A percentile compares a stretch with the other conserved stretches of the same genome.
Conservation (phyloP, 1,284 basidiomycete genomes). For the Gyrodon tennesseensis region DNA sequence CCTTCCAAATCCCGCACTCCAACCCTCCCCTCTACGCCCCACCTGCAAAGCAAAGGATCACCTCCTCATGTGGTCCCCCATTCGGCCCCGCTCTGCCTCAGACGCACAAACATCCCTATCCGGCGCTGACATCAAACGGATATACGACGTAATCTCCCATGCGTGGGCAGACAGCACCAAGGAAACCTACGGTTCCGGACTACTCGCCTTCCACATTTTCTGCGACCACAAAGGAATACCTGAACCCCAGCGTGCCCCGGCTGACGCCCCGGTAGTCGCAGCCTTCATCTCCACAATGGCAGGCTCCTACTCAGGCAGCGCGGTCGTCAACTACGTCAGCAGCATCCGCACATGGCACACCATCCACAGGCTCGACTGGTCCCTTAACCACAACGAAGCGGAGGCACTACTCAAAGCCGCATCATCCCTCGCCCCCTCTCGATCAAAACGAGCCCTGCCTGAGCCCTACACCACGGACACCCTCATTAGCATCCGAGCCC, state of each 20-base stretch:
- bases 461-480: conserved; percentile 27
- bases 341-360: not conserved
- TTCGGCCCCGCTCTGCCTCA: too few relatives aligned
- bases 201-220: not conserved
- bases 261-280: fast-evolving
- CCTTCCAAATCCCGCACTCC: too few relatives aligned
- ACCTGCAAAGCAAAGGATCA: too few relatives aligned
- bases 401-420: conserved; percentile 18
- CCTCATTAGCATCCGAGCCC: conserved; percentile 2
- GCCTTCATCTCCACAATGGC: conserved; percentile 1
- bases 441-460: not conserved
- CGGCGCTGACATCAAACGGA: too few relatives aligned
- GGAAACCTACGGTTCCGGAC: not conserved
- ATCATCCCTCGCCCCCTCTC: not conserved
- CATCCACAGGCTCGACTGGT: conserved; percentile 28
- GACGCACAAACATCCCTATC: too few relatives aligned
- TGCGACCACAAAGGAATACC: not conserved
- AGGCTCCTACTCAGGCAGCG: fast-evolving
- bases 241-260: fast-evolving
- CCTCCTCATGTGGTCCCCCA: not conserved
- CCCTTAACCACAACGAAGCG: conserved; percentile 29
- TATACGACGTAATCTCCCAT: not conserved
- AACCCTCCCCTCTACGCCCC: too few relatives aligned
- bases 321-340: not conserved
- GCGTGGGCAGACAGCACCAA: not conserved